These are phyloP conservation scores for Polytolypa hystricis DNA, from an alignment of 2,329 filamentous ascomycete species.

Conservation along the genomic window DNA sequence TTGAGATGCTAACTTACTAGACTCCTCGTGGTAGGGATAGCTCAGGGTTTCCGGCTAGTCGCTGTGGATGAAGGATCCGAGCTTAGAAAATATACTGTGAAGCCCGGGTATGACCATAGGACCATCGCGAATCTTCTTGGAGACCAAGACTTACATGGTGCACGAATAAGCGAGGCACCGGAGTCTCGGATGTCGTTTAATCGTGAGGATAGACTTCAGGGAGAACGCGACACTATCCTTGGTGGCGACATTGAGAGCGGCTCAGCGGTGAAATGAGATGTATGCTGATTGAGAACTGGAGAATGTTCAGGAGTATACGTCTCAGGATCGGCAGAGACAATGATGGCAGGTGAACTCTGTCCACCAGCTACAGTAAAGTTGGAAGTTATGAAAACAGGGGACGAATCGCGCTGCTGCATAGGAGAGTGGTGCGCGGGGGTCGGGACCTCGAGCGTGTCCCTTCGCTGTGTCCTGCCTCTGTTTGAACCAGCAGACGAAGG, in stretches of 20 bases:
- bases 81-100: no score
- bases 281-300: background rate
- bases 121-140: no score
- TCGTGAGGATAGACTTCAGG: no score
- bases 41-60: no score
- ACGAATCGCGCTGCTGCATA: slow-evolving; percentile 5
- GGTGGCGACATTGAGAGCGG: background rate
- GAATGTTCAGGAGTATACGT: background rate
- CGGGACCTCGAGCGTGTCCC: slow-evolving; percentile 17
- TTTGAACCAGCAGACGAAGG: slow-evolving; percentile 2
- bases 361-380: slow-evolving; percentile 1
- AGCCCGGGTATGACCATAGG: no score
- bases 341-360: slow-evolving; percentile 8
- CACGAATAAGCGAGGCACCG: no score
- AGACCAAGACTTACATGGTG: no score
- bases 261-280: background rate
- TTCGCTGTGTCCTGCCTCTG: slow-evolving; percentile 6
- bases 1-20: no score
- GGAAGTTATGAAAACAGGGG: background rate
- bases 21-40: no score
- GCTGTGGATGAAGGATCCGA: no score
- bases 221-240: background rate
- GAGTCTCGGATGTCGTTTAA: no score
- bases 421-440: slow-evolving; percentile 9
- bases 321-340: slow-evolving; percentile 8